Evolutionary conservation across 2,329 filamentous ascomycete species (phyloP), one percentile per base, ranked within the genome.

Genomic region (Epichloe aotearoae): DNA sequence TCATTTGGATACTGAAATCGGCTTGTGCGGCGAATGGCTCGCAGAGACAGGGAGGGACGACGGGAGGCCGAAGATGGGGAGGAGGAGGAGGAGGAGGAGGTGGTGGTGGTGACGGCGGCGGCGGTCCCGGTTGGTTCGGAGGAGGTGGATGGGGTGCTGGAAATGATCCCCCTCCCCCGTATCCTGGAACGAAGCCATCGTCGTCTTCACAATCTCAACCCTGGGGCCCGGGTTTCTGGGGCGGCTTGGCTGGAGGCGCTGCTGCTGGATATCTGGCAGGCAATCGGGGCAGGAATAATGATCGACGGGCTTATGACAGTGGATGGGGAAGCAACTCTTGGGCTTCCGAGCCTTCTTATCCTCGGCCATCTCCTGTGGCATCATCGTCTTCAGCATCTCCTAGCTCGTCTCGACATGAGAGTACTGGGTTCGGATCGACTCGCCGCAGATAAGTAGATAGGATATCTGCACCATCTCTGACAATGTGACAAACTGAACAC

Each of bases 161-260:
- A 3, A 62, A 79, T 45, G 72, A 77, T 23, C 77, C 78, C 33
- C 77, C 78, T 39, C 77, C 78, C 66, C 66, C 62, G 3, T 68
- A 69, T 53, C 65, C 65, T 1, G 66, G 67, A 8, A 64, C 64
- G 1, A 74, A 75, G 50, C 64, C 65, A 58, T 52, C 33, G 8
- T 39, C 48, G 12, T 19, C 40, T 20, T 38, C 41, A 19, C 36
- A 42, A n/a, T 12, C 34, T 19, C 65, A 77, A 54, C 72, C 73
- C 1, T 88, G 84, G 83, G 73, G 75, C 47, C 84, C 85, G 5
- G 86, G 86, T 1, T 88, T 89, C 66, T 89, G 84, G 84, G 77
- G 72, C 17, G 85, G 84, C 19, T 67, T 79, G n/a, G 74, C 77
- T 0, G 76, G 77, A 15, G 86, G 85, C 43, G 83, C 81, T 5